Evolutionary conservation across 2,329 filamentous ascomycete genomes (phyloP).

Genomic region (Plectosphaerella plurivora): DNA sequence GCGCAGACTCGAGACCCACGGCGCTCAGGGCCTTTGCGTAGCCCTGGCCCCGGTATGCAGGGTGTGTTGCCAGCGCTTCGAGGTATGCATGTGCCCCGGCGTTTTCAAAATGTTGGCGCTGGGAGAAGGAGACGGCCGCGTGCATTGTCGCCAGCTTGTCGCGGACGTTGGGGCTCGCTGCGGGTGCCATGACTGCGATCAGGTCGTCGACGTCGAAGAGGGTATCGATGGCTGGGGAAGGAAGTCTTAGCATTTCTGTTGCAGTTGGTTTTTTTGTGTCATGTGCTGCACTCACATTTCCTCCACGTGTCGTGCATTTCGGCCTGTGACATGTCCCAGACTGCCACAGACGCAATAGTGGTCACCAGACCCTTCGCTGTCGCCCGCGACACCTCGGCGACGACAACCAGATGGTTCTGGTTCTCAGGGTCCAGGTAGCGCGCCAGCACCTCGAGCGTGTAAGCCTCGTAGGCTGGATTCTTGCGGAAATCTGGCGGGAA

Average conservation of each 20-base stretch:
- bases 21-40: not conserved
- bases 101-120: not conserved
- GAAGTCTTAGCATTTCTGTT: not conserved
- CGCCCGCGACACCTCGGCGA: constrained; percentile 7
- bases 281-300: not conserved
- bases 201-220: not conserved
- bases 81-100: not conserved
- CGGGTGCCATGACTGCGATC: not conserved
- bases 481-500: constrained; percentile 4
- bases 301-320: not conserved
- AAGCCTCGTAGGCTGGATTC: constrained; percentile 5
- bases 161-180: not conserved
- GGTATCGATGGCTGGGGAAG: not conserved
- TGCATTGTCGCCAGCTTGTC: not conserved
- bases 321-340: constrained; percentile 9
- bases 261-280: not conserved
- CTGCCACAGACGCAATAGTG: constrained; percentile 8
- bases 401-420: constrained; percentile 5
- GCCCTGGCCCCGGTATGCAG: not conserved
- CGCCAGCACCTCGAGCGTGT: constrained; percentile 6
- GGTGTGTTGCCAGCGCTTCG: not conserved
- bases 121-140: not conserved
- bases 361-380: not conserved
- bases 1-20: not conserved
- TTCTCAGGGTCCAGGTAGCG: constrained; percentile 3